These are phyloP conservation scores for Skeletonema menzelii DNA, from an alignment of 108 stramenopile genomes.

Conservation along the genomic window DNA sequence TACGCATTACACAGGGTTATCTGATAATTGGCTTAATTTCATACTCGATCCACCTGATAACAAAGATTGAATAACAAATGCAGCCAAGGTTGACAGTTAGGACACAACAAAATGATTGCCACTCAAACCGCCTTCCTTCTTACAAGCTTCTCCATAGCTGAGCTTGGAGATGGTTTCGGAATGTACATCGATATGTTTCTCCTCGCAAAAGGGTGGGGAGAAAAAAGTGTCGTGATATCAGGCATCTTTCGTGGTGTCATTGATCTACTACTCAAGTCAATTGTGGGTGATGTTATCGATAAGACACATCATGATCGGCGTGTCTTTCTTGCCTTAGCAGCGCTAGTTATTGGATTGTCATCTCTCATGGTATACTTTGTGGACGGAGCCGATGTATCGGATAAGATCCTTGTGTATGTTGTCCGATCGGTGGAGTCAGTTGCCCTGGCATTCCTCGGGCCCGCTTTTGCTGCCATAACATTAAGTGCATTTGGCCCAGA, in stretches of 20 bases:
- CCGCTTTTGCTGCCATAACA: constrained; percentile 32
- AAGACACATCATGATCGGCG: constrained; percentile 30
- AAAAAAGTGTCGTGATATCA: constrained; percentile 18
- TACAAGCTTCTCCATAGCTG: constrained; percentile 11
- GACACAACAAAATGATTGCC: background rate
- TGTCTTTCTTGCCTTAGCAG: constrained; percentile 12
- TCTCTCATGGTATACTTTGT: constrained; percentile 13
- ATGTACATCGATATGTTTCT: constrained; percentile 35
- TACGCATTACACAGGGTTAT: too few species aligned
- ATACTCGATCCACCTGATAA: too few species aligned
- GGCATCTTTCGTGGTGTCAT: constrained; percentile 17
- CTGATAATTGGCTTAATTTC: too few species aligned
- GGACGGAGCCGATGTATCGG: constrained; percentile 15
- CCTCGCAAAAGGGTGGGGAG: constrained; percentile 28
- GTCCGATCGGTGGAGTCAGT: constrained; percentile 30
- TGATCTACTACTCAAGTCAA: constrained; percentile 21
- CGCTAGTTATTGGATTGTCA: constrained; percentile 16
- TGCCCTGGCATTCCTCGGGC: constrained; percentile 32
- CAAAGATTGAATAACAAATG: background rate
- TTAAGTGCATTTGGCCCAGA: constrained; percentile 40
- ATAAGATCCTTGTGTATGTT: constrained; percentile 20
- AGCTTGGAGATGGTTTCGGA: constrained; percentile 6
- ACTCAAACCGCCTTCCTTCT: constrained; percentile 4
- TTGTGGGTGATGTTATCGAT: constrained; percentile 36
- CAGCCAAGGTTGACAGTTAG: background rate